A percentile compares a stretch with the other conserved stretches of the same genome.
Evolutionary conservation across 2,329 filamentous ascomycete genomes (phyloP).

Genomic region (Epichloe glyceriae): DNA sequence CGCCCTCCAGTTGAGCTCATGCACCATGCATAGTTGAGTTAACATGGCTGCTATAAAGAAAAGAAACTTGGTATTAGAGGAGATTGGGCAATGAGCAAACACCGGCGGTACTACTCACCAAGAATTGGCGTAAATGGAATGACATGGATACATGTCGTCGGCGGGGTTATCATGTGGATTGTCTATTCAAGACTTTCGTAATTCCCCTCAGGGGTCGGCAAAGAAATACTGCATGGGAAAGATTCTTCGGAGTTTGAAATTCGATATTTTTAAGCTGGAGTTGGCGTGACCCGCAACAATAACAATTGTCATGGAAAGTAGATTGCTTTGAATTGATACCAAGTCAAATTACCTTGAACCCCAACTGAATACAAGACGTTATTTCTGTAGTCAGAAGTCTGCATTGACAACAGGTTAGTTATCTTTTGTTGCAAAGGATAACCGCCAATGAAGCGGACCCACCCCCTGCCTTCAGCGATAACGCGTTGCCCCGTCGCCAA

Average conservation of each 20-base stretch:
- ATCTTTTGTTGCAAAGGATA: neutral
- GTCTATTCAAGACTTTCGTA: neutral
- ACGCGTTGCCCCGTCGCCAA: neutral
- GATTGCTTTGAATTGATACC: neutral
- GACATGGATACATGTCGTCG: neutral
- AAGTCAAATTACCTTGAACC: neutral
- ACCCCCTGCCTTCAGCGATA: constrained; percentile 1
- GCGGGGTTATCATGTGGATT: neutral
- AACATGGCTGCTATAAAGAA: too few relatives aligned
- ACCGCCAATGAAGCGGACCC: neutral
- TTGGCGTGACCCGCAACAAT: neutral
- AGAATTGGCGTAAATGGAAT: neutral
- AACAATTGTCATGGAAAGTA: neutral
- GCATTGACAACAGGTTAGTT: too few relatives aligned
- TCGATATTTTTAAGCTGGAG: neutral
- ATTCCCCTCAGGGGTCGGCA: too few relatives aligned
- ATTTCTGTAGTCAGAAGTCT: too few relatives aligned
- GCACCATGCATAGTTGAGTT: constrained; percentile 22
- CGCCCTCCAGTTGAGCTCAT: constrained; percentile 55
- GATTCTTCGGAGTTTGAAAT: neutral
- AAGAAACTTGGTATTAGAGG: neutral
- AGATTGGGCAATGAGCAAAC: neutral
- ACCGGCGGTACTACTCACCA: neutral
- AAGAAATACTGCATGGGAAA: neutral
- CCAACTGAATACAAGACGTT: too few relatives aligned